Conservation (phyloP, 352 stramenopile genomes). For the Plasmopara viticola region DNA sequence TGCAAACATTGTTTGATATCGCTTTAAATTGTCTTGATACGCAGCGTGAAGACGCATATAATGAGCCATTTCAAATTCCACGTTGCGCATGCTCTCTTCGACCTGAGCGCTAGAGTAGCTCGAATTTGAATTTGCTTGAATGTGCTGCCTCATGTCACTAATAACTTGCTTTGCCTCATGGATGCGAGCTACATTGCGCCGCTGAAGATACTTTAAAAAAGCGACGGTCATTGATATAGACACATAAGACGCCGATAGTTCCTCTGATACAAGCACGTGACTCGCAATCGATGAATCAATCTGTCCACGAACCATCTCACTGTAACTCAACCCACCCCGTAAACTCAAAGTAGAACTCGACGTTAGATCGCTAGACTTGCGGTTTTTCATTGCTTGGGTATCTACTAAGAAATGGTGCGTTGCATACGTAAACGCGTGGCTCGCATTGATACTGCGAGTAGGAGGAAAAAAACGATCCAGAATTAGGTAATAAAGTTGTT, state of each 20-base stretch:
- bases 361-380: slow-evolving; percentile 32
- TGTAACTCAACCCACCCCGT: slow-evolving; percentile 40
- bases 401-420: slow-evolving; percentile 79
- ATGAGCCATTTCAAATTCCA: slow-evolving; percentile 47
- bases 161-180: slow-evolving; percentile 47
- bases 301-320: slow-evolving; percentile 54
- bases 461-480: slow-evolving; percentile 63
- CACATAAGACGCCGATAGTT: slow-evolving; percentile 74
- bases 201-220: slow-evolving; percentile 69
- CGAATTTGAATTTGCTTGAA: slow-evolving; percentile 15
- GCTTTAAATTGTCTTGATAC: slow-evolving; percentile 65
- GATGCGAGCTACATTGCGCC: slow-evolving; percentile 57
- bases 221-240: slow-evolving; percentile 78
- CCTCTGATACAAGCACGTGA: slow-evolving; percentile 76
- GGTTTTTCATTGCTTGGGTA: slow-evolving; percentile 50
- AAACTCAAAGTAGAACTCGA: slow-evolving; percentile 25
- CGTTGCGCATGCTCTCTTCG: slow-evolving; percentile 42
- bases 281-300: slow-evolving; percentile 43
- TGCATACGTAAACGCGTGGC: slow-evolving; percentile 73
- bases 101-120: slow-evolving; percentile 17
- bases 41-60: slow-evolving; percentile 53
- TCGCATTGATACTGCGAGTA: slow-evolving; percentile 53
- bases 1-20: slow-evolving; percentile 53
- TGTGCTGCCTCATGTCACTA: slow-evolving; percentile 53
- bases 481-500: slow-evolving; percentile 67